Conservation (phyloP, 148 eudicot genomes). For the Rhododendron vialii region DNA sequence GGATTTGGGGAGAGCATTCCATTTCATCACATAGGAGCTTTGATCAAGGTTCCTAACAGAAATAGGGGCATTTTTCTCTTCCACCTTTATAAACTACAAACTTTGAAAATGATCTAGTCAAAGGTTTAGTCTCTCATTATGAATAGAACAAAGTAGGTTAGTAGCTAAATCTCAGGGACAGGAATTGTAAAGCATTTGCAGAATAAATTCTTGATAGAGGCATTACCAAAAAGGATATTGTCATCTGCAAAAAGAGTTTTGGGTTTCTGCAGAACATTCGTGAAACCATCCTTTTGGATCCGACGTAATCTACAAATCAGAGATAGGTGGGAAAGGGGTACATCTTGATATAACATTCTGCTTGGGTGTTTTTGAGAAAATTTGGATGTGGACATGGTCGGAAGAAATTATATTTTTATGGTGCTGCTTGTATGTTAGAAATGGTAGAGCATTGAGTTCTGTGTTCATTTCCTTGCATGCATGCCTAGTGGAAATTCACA, state of each 20-base stretch:
- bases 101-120: background rate
- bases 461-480: background rate
- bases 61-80: background rate
- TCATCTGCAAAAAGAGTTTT: background rate
- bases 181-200: background rate
- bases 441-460: background rate
- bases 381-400: background rate
- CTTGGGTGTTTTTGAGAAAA: background rate
- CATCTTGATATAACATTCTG: background rate
- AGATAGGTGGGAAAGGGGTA: background rate
- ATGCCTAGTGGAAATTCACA: background rate
- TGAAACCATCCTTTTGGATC: background rate
- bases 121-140: background rate
- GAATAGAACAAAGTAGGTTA: background rate
- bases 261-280: background rate
- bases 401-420: background rate
- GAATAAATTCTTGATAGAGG: background rate
- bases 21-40: background rate
- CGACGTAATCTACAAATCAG: background rate
- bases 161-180: background rate
- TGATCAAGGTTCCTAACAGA: background rate
- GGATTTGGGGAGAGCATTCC: background rate
- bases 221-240: background rate
- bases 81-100: background rate
- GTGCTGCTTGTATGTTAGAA: background rate